A percentile compares a stretch with the other conserved stretches of the same genome.
Conservation (phyloP, 257 asterid species). For the Nicotiana otophora region DNA sequence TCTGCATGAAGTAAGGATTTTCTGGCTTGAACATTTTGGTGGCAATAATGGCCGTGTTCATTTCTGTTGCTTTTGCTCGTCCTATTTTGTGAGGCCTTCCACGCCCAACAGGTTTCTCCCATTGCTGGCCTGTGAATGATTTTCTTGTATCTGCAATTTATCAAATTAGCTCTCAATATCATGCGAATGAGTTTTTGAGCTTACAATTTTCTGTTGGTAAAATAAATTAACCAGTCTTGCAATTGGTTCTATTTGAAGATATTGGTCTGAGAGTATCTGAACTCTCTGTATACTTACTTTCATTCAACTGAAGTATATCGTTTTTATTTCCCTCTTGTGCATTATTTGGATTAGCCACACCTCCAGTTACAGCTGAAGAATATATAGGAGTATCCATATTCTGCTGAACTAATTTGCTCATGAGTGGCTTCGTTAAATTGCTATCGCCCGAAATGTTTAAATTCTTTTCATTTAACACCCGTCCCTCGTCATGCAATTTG, state of each 20-base stretch:
- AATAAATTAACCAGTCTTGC: background rate
- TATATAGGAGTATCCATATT: background rate
- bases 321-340: background rate
- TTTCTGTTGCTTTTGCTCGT: background rate
- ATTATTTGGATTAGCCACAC: constrained; percentile 1
- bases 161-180: background rate
- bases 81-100: background rate
- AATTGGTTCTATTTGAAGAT: background rate
- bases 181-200: background rate
- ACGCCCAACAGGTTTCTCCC: background rate
- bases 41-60: background rate
- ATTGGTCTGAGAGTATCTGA: background rate
- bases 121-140: background rate
- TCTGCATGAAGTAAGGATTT: background rate
- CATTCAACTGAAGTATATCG: background rate
- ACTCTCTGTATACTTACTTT: background rate
- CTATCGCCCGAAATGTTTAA: background rate
- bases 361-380: background rate
- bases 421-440: background rate
- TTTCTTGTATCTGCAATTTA: background rate
- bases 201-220: background rate
- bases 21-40: background rate
- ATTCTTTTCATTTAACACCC: background rate
- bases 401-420: background rate
- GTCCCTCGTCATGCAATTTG: background rate